These are phyloP conservation scores for Trichoderma citrinoviride DNA, from an alignment of 2,329 filamentous ascomycete genomes.

Conservation along the genomic window DNA sequence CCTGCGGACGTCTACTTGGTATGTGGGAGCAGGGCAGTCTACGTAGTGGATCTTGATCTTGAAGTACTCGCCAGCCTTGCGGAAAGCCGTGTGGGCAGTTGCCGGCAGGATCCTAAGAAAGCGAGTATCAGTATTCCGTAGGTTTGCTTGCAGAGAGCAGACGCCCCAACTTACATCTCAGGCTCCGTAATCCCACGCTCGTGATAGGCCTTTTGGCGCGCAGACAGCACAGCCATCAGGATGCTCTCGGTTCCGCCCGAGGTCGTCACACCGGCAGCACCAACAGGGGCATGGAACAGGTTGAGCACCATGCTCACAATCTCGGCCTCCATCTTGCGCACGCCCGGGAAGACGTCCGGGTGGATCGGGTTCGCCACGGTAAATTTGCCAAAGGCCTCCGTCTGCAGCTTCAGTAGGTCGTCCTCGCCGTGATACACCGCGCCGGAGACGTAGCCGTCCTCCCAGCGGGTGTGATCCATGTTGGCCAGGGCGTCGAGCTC, in stretches of 20 bases:
- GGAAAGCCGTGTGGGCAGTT: constrained; percentile 94
- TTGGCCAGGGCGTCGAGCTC: constrained; percentile 76
- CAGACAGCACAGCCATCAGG: constrained; percentile 88
- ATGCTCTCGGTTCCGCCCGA: constrained; percentile 96
- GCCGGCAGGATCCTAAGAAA: constrained; percentile 81
- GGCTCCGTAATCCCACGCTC: constrained; percentile 89
- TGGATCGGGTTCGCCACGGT: constrained; percentile 96
- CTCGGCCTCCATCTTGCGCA: constrained; percentile 99
- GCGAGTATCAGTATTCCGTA: neutral
- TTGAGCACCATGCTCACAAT: constrained; percentile 91
- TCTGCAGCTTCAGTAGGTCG: constrained; percentile 77
- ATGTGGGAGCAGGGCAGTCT: constrained; percentile 75
- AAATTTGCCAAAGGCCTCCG: constrained; percentile 90
- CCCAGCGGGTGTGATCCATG: constrained; percentile 95
- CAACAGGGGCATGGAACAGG: constrained; percentile 85
- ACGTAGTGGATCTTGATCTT: constrained; percentile 93
- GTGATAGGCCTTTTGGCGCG: constrained; percentile 80
- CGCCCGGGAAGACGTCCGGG: constrained; percentile 95
- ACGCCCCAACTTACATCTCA: constrained; percentile 73
- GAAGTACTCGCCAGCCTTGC: constrained; percentile 93
- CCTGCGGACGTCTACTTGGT: constrained; percentile 77
- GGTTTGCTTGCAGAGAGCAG: neutral
- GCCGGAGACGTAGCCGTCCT: constrained; percentile 90
- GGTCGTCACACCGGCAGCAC: constrained; percentile 83
- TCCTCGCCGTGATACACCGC: constrained; percentile 95